A percentile compares a stretch with the other conserved stretches of the same genome.
Evolutionary conservation across 2,329 filamentous ascomycete species (phyloP).

Genomic region (Colletotrichum destructivum): DNA sequence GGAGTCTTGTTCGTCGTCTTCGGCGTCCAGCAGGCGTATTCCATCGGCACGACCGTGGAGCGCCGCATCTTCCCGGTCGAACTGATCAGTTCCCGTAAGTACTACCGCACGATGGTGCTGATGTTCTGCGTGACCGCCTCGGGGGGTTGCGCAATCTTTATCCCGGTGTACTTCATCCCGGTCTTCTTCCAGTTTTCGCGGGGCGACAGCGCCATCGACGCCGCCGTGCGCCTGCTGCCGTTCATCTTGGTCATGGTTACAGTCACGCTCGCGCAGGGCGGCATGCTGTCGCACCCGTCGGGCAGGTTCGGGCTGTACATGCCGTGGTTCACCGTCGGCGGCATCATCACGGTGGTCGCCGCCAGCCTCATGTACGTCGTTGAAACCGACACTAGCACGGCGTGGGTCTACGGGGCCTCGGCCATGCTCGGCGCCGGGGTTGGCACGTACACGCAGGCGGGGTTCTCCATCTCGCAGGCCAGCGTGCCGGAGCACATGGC

Average conservation of each 20-base stretch:
- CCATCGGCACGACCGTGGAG: constrained; percentile 56
- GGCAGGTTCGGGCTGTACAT: constrained; percentile 52
- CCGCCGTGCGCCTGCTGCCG: constrained; percentile 58
- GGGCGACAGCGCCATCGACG: constrained; percentile 56
- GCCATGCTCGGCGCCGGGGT: constrained; percentile 59
- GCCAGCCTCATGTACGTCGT: constrained; percentile 53
- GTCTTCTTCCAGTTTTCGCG: constrained; percentile 65
- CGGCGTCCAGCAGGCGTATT: constrained; percentile 59
- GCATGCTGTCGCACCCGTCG: constrained; percentile 28
- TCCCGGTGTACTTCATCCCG: constrained; percentile 63
- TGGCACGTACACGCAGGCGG: constrained; percentile 52
- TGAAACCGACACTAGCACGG: constrained; percentile 42
- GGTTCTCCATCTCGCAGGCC: constrained; percentile 46
- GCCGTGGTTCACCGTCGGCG: constrained; percentile 57
- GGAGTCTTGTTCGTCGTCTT: constrained; percentile 61
- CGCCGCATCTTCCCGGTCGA: constrained; percentile 63
- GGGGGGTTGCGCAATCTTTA: constrained; percentile 42
- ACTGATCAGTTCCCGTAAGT: constrained; percentile 53
- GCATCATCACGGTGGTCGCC: constrained; percentile 53
- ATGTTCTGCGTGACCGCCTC: constrained; percentile 29
- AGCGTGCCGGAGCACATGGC: constrained; percentile 24
- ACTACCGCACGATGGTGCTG: constrained; percentile 33
- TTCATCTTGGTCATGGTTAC: constrained; percentile 54
- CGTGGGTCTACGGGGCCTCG: constrained; percentile 51
- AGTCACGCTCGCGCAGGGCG: constrained; percentile 48